Base-by-base conservation (phyloP, 108 stramenopile genomes). In the Nitzschia putrida region DNA sequence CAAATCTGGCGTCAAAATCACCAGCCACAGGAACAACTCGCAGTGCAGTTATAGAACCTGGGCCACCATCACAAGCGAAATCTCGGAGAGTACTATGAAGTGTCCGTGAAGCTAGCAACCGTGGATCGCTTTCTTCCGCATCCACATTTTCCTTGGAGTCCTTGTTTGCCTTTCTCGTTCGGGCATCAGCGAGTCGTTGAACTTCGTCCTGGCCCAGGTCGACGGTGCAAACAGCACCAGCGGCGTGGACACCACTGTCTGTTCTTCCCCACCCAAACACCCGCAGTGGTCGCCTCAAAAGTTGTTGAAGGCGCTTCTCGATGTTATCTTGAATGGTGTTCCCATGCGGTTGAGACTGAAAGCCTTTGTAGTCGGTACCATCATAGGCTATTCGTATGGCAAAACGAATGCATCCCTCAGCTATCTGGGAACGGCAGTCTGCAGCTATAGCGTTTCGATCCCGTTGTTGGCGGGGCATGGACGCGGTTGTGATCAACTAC, bases 251-350 rank as follows among this genome's bases (percentile, higher is more conserved):
- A 47, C 61, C 61, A 24, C 61, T 63, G 44, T 63, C 61, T 0
- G 61, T 63, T 45, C 61, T 13, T 21, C 61, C 61, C 61, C 61
- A 63, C 14, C 61, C 61, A 63, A 63, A 63, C 18, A 63, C 44
- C 2, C 61, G 61, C 8, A 63, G 20, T 13, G 61, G 61, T 11
- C 61, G 61, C 45, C 23, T 18, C 18, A 63, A 3, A 41, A 63
- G 23, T 21, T 24, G 37, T 44, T 47, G 12, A 2, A 63, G 61
- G 22, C 61, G 61, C 18, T 14, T 45, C 45, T 63, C 61, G 8
- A 63, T 63, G n/a, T 63, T 14, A 47, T 63, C 61, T 10, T 63
- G 61, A 45, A 63, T 63, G 8, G 61, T 63, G 44, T 45, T 44
- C 14, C 61, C 61, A 24, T 63, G 61, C 4, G 21, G 11, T 38